Conservation (phyloP, 768 basidiomycete species). For the Nidula microcarpa region DNA sequence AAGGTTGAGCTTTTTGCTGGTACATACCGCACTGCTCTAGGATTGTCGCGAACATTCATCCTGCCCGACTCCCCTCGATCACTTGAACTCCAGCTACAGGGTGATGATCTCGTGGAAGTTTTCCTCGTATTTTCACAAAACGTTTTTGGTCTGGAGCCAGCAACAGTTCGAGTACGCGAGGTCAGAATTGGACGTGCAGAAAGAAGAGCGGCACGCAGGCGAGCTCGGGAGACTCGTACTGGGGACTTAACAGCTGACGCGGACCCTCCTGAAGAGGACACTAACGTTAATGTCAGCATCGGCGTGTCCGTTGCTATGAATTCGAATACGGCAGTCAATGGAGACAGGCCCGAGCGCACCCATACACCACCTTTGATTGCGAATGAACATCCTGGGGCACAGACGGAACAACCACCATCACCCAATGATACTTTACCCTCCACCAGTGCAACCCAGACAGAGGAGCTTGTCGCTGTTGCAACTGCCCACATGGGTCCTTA, state of each 20-base stretch:
- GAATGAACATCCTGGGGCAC: slow-evolving; percentile 37
- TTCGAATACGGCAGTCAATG: slow-evolving; percentile 27
- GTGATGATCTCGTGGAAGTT: slow-evolving; percentile 89
- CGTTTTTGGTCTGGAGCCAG: slow-evolving; percentile 89
- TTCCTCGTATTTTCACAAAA: slow-evolving; percentile 91
- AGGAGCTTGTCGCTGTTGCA: slow-evolving; percentile 66
- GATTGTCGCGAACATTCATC: slow-evolving; percentile 90
- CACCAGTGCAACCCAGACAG: slow-evolving; percentile 40
- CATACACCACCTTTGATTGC: slow-evolving; percentile 37
- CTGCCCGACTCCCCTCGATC: slow-evolving; percentile 87
- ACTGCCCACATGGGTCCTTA: slow-evolving; percentile 78
- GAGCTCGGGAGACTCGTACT: slow-evolving; percentile 65
- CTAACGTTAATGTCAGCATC: slow-evolving; percentile 59
- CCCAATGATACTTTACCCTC: slow-evolving; percentile 29
- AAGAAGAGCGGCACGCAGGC: slow-evolving; percentile 76
- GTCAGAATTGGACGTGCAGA: slow-evolving; percentile 89
- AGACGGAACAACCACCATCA: slow-evolving; percentile 20
- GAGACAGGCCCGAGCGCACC: slow-evolving; percentile 26
- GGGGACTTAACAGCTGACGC: slow-evolving; percentile 41
- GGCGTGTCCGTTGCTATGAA: slow-evolving; percentile 52
- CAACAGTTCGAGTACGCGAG: slow-evolving; percentile 91
- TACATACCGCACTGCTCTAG: slow-evolving; percentile 84
- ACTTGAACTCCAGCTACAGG: slow-evolving; percentile 84
- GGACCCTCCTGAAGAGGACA: slow-evolving; percentile 45
- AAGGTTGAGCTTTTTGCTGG: slow-evolving; percentile 94